Percentiles rank a stretch among this genome's conserved stretches.
phyloP scores from a whole-genome alignment of 805 yeast genomes.

The Pichia paraexigua region DNA sequence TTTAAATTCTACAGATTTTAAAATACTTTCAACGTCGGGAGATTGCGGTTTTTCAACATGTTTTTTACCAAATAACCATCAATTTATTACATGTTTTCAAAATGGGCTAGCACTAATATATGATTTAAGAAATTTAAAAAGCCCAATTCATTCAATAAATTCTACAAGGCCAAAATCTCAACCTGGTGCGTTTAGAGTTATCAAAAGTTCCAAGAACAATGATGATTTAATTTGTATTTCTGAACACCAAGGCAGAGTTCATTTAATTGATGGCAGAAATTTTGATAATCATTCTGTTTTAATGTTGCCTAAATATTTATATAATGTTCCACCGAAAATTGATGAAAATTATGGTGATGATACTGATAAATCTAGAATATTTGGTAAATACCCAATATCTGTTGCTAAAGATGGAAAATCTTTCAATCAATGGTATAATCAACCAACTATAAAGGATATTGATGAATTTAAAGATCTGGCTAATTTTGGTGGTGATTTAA shows the following conservation, averaged over 20 bases:
- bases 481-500: constrained; percentile 11
- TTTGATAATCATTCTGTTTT: constrained; percentile 70
- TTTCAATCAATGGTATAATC: constrained; percentile 13
- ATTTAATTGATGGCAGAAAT: constrained; percentile 71
- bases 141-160: constrained; percentile 45
- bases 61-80: constrained; percentile 65
- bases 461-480: constrained; percentile 21
- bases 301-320: constrained; percentile 41
- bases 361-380: constrained; percentile 14
- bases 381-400: constrained; percentile 3
- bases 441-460: constrained; percentile 24
- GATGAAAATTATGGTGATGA: constrained; percentile 8
- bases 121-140: constrained; percentile 57
- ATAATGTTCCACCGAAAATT: constrained; percentile 2
- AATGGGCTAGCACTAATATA: constrained; percentile 74
- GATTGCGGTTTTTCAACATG: constrained; percentile 82
- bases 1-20: constrained; percentile 28
- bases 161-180: constrained; percentile 53
- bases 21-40: constrained; percentile 40
- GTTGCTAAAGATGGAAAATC: background rate
- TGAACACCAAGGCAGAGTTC: constrained; percentile 85
- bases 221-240: constrained; percentile 71
- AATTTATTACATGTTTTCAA: constrained; percentile 77
- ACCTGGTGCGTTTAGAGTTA: constrained; percentile 31
- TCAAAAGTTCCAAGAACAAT: constrained; percentile 53